Base-by-base conservation (phyloP, 495 filamentous ascomycete species). In the Terfezia boudieri region DNA sequence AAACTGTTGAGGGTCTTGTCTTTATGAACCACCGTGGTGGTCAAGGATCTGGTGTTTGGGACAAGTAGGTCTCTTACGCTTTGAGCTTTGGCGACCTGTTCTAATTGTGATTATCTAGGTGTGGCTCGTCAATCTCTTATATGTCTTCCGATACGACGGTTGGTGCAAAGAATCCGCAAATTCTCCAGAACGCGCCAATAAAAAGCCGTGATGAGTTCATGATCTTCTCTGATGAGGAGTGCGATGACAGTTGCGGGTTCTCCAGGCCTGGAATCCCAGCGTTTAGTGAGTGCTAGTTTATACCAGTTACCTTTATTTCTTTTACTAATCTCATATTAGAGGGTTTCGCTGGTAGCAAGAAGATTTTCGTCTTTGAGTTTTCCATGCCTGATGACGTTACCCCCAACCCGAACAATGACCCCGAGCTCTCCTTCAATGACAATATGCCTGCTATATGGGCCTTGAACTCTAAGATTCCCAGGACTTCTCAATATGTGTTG, bases 391-490 rank as follows among this genome's bases (percentile, higher is more conserved):
- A 64, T 32, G 67, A 76, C 57, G 68, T 66, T 57, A 59, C 64
- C 36, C 64, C 62, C 8, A 66, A 68, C 41, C 56, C 58, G 9
- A 66, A 63, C 32, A 73, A 78, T 57, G 67, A 54, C 35, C 71
- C 82, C 64, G 76, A 77, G 74, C 80, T 79, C 3, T 71, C 79
- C 8, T 66, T 64, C 36, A 73, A 78, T 57, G 67, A 54, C 37
- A 71, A 83, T 63, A 76, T 77, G 74, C 80, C 80, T 4, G 72
- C 80, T 7, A 73, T 77, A 62, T 85, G 83, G 83, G 65, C 79
- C 32, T 70, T 85, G 32, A 86, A 86, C 67, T 76, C 78, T 8
- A 70, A 74, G 46, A 82, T 86, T 55, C 75, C 80, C 2, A 71
- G 73, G 37, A 82, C 76, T 2, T 66, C 71, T 0, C 81, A 86